These are phyloP conservation scores for Podaxis sp. DNA, from an alignment of 768 basidiomycete genomes.

Conservation along the genomic window DNA sequence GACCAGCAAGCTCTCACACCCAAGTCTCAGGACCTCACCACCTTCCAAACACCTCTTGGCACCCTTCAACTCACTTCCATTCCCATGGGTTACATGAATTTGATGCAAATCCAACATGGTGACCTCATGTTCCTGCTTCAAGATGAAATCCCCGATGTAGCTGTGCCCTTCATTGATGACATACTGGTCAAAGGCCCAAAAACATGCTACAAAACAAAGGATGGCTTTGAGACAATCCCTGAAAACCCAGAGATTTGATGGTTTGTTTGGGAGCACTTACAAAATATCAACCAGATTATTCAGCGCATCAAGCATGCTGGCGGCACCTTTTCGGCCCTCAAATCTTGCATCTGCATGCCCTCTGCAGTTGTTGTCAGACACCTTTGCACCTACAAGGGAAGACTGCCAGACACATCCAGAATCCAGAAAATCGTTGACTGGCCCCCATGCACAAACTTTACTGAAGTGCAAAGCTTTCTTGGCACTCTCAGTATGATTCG, in stretches of 20 bases:
- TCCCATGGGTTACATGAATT: constrained; percentile 42
- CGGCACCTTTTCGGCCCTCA: constrained; percentile 31
- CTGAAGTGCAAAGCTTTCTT: constrained; percentile 26
- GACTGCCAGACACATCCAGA: constrained; percentile 20
- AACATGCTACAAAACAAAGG: constrained; percentile 25
- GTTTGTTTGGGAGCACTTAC: constrained; percentile 33
- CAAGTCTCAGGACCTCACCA: constrained; percentile 30
- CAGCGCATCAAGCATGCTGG: constrained; percentile 28
- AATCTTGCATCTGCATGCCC: constrained; percentile 18
- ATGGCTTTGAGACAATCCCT: constrained; percentile 1
- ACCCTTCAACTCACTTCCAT: constrained; percentile 31
- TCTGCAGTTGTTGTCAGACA: constrained; percentile 24
- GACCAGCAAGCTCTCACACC: constrained; percentile 28
- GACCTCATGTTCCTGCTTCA: constrained; percentile 31
- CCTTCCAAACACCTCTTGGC: constrained; percentile 38
- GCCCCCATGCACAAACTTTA: constrained; percentile 20
- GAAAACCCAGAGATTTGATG: constrained; percentile 12
- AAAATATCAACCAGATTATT: constrained; percentile 13
- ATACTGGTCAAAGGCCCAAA: constrained; percentile 30
- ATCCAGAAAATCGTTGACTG: constrained; percentile 24
- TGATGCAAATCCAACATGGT: constrained; percentile 32
- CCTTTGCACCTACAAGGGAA: constrained; percentile 31
- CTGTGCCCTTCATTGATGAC: constrained; percentile 31
- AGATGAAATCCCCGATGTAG: constrained; percentile 26
- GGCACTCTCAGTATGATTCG: not conserved